Percentiles rank a stretch among this genome's conserved stretches.
phyloP scores from a whole-genome alignment of 306 rosid genomes.

The Chamaecrista fasciculata region DNA sequence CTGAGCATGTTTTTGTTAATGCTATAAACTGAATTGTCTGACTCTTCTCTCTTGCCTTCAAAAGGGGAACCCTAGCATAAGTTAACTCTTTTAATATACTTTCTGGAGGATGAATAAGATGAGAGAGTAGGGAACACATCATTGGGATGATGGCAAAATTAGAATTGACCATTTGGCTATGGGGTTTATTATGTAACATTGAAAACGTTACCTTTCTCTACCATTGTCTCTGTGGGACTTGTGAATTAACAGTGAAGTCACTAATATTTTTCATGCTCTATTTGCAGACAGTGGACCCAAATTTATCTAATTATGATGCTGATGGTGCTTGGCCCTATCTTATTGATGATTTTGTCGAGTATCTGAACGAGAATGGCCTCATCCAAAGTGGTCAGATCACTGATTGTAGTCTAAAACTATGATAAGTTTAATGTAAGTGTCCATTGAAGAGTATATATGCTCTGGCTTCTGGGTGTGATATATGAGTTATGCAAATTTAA shows the following conservation, averaged over 20 bases:
- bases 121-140: neutral
- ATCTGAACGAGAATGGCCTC: conserved; percentile 75
- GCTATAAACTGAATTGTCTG: neutral
- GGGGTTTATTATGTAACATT: neutral
- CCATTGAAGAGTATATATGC: neutral
- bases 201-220: neutral
- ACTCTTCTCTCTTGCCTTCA: neutral
- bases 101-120: neutral
- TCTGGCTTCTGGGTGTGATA: conserved; percentile 4
- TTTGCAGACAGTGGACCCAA: conserved; percentile 64
- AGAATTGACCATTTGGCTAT: too few species aligned
- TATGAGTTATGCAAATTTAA: neutral
- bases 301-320: conserved; percentile 78
- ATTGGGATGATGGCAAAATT: neutral
- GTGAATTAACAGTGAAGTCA: neutral
- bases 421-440: conserved; percentile 22
- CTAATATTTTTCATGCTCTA: conserved; percentile 24
- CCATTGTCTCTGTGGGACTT: neutral
- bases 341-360: conserved; percentile 92
- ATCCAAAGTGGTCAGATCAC: conserved; percentile 40
- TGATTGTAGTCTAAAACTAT: conserved; percentile 45
- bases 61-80: neutral
- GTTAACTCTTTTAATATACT: neutral
- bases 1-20: neutral
- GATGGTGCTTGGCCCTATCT: conserved; percentile 99